Base-by-base conservation (phyloP, 2,329 filamentous ascomycete genomes). In the Alternaria sp. region DNA sequence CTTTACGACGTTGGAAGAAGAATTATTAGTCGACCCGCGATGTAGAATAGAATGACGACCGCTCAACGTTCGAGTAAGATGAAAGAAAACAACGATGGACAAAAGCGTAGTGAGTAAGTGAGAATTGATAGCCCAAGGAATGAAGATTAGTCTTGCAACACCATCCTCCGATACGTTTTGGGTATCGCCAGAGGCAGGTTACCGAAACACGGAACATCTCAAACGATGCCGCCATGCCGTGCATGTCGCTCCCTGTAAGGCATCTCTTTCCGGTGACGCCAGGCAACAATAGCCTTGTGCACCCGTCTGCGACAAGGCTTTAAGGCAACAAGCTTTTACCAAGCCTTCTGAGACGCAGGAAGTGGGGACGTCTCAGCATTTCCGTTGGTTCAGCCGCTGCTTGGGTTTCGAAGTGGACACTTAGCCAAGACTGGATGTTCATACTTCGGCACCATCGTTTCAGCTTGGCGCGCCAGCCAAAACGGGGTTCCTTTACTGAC, bases 401-500 rank as follows among this genome's bases (percentile, higher is more conserved):
- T 68, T 61, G 44, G 51, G 69, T 73, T 74, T 76, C 63, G 59
- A 53, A 51, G 65, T 60, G 57, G 30, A 63, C 66, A 62, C 69
- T 73, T 70, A 63, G 64, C 66, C 64, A 73, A 68, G 70, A 65
- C 64, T 61, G 66, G 66, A 62, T 39, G 65, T 63, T 66, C 60
- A 61, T 62, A 63, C 49, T 52, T 59, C 67, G 70, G 68, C 75
- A 77, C 75, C 69, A 75, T 52, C 64, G 74, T 76, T 76, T 76
- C 66, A 74, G 65, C 73, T 77, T 75, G 73, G 73, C 73, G 69
- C 69, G 69, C 67, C 64, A 71, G 66, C 69, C 59, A 51, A 59
- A 68, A 57, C 53, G 58, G 57, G 58, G 51, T 47, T 58, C 51
- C 57, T 60, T 61, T 24, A 52, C 41, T 39, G 24, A 63, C 58